These are phyloP conservation scores for Diutina scorzettiae DNA, from an alignment of 1,139 yeast species.

Conservation along the genomic window DNA sequence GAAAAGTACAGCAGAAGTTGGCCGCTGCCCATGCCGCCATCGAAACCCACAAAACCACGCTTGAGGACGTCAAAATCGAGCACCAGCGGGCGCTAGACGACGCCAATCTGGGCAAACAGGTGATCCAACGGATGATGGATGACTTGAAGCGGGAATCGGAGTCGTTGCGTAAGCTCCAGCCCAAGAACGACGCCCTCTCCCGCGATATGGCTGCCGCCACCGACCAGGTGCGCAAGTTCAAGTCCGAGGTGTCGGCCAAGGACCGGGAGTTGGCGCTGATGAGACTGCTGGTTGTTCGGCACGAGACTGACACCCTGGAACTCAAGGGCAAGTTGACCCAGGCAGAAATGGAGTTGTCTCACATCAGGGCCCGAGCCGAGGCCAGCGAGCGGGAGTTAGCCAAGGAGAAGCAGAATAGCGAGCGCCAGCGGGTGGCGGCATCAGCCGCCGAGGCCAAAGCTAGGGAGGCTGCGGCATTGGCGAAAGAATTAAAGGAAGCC, in stretches of 20 bases:
- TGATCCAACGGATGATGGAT: background rate
- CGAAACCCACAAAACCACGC: background rate
- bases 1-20: too few species aligned
- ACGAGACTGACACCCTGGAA: background rate
- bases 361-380: constrained; percentile 5
- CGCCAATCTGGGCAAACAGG: background rate
- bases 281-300: constrained; percentile 2
- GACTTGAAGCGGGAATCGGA: constrained; percentile 1
- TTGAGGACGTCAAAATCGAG: background rate
- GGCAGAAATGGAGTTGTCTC: background rate
- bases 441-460: background rate
- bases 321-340: background rate
- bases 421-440: constrained; percentile 6
- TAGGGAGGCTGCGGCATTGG: background rate
- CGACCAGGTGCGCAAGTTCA: background rate
- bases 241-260: constrained; percentile 2
- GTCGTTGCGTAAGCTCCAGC: background rate
- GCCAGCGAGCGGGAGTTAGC: constrained; percentile 7
- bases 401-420: constrained; percentile 6
- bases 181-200: constrained; percentile 1
- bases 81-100: background rate
- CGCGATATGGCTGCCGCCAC: background rate
- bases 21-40: background rate
- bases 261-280: constrained; percentile 6
- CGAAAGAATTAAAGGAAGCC: constrained; percentile 5